Percentiles rank a stretch among this genome's conserved stretches.
Evolutionary conservation across 495 filamentous ascomycete genomes (phyloP).

Genomic region (Xylaria flabelliformis): DNA sequence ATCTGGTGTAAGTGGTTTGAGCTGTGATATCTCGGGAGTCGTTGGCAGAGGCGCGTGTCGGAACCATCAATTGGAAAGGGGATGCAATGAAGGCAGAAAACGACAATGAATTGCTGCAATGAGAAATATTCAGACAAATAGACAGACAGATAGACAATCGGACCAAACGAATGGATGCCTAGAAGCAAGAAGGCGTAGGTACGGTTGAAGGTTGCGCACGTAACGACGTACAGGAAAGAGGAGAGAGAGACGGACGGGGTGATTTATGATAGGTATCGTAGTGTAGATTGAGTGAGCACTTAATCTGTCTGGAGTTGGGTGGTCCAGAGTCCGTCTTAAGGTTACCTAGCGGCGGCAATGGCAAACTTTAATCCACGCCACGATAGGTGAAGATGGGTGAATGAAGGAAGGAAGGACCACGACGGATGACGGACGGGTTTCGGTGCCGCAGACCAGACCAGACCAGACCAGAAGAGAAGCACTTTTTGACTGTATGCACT

Average conservation of each 20-base stretch:
- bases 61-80: background rate
- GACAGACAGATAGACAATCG: background rate
- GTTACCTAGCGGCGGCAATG: slow-evolving; percentile 2
- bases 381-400: background rate
- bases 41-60: background rate
- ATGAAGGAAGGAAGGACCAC: background rate
- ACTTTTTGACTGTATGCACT: no score
- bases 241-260: background rate
- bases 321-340: background rate
- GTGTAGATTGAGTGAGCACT: background rate
- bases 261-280: background rate
- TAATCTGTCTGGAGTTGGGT: background rate
- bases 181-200: background rate
- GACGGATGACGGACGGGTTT: background rate
- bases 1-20: background rate
- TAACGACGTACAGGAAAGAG: background rate
- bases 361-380: background rate
- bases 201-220: background rate
- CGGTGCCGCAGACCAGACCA: background rate
- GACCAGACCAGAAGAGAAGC: no score
- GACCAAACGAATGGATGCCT: slow-evolving; percentile 13
- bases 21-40: background rate
- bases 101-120: background rate
- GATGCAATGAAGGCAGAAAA: background rate
- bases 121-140: background rate